Conservation (phyloP, 1,284 basidiomycete species). For the Heterobasidion occidentale region DNA sequence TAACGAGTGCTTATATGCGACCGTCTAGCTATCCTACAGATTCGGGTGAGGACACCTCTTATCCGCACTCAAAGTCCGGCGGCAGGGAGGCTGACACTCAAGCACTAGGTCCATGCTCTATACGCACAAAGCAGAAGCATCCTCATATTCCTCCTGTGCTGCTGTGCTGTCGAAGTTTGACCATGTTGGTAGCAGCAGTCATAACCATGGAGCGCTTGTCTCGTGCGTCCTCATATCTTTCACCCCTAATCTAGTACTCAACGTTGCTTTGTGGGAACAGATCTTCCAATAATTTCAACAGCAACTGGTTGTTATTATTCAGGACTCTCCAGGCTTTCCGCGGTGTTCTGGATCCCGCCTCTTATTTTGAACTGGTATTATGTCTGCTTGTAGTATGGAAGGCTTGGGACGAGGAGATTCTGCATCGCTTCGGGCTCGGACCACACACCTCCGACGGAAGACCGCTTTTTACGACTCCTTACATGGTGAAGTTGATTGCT, state of each 20-base stretch:
- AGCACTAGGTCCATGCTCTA: conserved; percentile 18
- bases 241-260: background rate
- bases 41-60: conserved; percentile 7
- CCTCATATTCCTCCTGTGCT: conserved; percentile 9
- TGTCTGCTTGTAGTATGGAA: conserved; percentile 18
- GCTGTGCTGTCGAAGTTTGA: conserved; percentile 12
- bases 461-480: background rate
- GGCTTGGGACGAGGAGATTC: conserved; percentile 9
- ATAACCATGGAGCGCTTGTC: conserved; percentile 15
- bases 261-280: conserved; percentile 3
- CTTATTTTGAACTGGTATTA: conserved; percentile 16
- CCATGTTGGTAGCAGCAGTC: conserved; percentile 15
- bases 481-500: conserved; percentile 9
- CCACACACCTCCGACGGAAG: background rate
- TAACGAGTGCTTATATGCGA: too few species aligned
- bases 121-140: conserved; percentile 15
- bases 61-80: too few species aligned
- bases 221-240: conserved; percentile 6
- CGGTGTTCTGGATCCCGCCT: conserved; percentile 8
- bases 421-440: background rate
- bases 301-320: conserved; percentile 18
- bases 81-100: too few species aligned
- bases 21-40: conserved; percentile 10
- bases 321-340: conserved; percentile 17
- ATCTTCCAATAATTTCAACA: conserved; percentile 17